Evolutionary conservation across 164 flowering plant genomes (phyloP), one percentile per base, ranked within the genome.

Genomic region (Stephania yunnanensis): DNA sequence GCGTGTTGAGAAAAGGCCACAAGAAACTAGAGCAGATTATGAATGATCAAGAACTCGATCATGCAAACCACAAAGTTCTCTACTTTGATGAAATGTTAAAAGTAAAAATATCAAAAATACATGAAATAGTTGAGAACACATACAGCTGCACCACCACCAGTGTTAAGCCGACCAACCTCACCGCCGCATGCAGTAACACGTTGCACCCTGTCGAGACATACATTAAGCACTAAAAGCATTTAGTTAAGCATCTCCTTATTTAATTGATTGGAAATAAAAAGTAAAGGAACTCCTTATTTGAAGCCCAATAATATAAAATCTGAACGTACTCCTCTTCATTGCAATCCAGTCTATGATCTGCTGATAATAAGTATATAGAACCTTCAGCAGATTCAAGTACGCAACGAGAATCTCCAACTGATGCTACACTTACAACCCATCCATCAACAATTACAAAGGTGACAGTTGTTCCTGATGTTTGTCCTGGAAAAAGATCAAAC

Each of bases 361-460:
- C 97, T 22, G 98, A 90, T 78, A 95, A 83, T 77, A 86, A 84
- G 83, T 88, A 88, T 67, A 92, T 75, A 53, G 76, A 86, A 66
- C 99, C 98, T 80, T 95, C 99, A 85, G 98, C 91, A 74, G 99
- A 86, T 85, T 95, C 98, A 83, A 95, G 90, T 73, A 90, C 82
- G 79, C 97, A 94, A 48, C 88, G 93, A 42, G 99, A 95, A 86
- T 95, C 99, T 67, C 99, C 99, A 75, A 95, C 99, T 22, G 99
- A 95, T 75, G 95, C 99, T 76, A 93, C 98, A 50, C 97, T 92
- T 65, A 95, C 70, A n/a, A 90, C 86, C 95, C 91, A 92, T 75
- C 97, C 99, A 83, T 95, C 99, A 74, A 95, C 87, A 75, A 95
- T 90, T 31, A 85, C 91, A 82, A 95, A 91, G 61, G 99, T 95